These are phyloP conservation scores for Pterocarpus macrocarpus DNA, from an alignment of 306 rosid species.

Conservation along the genomic window DNA sequence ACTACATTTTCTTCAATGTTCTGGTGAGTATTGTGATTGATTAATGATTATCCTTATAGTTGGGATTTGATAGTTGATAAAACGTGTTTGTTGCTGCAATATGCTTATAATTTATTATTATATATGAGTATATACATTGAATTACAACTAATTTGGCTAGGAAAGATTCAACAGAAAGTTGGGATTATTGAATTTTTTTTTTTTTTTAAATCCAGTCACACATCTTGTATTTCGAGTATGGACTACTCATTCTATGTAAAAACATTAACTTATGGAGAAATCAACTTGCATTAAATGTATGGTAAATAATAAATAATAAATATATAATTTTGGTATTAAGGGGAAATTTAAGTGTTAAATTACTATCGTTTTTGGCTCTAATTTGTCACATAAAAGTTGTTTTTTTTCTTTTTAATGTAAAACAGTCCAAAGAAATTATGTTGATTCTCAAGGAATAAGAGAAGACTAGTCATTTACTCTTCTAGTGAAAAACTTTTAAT, in stretches of 20 bases:
- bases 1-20: neutral
- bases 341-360: no score
- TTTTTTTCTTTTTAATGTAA: no score
- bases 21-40: conserved; percentile 31
- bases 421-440: neutral
- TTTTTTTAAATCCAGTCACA: neutral
- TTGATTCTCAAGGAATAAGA: neutral
- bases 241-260: neutral
- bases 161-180: neutral
- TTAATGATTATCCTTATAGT: conserved; percentile 11
- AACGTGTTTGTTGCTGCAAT: neutral
- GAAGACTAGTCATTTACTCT: no score
- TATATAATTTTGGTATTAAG: no score
- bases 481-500: no score
- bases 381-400: neutral
- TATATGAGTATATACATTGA: neutral
- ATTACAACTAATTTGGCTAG: conserved; percentile 15
- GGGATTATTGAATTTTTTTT: no score
- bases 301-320: no score
- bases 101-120: neutral
- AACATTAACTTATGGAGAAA: no score
- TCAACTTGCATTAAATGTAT: no score
- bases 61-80: conserved; percentile 30
- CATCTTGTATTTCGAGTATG: neutral
- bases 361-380: neutral